phyloP scores from a whole-genome alignment of 305 asterid genomes.

The Striga hermonthica region DNA sequence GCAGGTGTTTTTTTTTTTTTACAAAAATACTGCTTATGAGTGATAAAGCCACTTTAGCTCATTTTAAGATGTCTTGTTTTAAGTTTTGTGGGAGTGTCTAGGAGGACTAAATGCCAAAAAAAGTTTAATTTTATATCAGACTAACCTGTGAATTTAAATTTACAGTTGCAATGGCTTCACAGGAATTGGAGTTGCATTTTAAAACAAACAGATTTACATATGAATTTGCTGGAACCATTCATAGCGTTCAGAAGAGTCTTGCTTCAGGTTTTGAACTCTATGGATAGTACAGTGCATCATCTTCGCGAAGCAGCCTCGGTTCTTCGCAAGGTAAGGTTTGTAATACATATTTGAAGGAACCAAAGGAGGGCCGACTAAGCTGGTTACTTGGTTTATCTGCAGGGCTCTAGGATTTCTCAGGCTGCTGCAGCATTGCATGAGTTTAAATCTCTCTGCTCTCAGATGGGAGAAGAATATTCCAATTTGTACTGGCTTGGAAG shows the following conservation, averaged over 20 bases:
- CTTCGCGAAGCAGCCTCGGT: conserved; percentile 83
- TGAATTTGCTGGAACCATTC: conserved; percentile 92
- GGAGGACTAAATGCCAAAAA: conserved; percentile 11
- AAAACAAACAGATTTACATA: conserved; percentile 79
- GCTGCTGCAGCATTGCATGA: conserved; percentile 94
- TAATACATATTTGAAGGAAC: conserved; percentile 26
- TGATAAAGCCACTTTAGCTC: conserved; percentile 13
- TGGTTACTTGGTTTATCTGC: conserved; percentile 32
- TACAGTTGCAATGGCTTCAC: conserved; percentile 67
- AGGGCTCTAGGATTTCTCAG: conserved; percentile 88
- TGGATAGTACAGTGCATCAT: conserved; percentile 61
- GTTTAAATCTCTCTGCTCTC: conserved; percentile 71
- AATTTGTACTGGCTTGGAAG: conserved; percentile 88
- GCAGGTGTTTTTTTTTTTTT: conserved; percentile 21
- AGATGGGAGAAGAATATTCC: conserved; percentile 57
- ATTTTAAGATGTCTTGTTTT: conserved; percentile 14
- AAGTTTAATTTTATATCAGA: conserved; percentile 18
- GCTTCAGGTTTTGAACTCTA: conserved; percentile 65
- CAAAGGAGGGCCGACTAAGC: conserved; percentile 30
- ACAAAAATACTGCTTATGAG: conserved; percentile 15
- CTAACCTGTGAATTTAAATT: conserved; percentile 33
- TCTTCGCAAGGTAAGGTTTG: conserved; percentile 78
- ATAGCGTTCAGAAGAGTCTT: conserved; percentile 87
- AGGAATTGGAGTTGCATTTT: conserved; percentile 66
- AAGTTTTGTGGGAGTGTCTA: conserved; percentile 24